Conservation (phyloP, 306 rosid genomes). For the Argentina anserina region DNA sequence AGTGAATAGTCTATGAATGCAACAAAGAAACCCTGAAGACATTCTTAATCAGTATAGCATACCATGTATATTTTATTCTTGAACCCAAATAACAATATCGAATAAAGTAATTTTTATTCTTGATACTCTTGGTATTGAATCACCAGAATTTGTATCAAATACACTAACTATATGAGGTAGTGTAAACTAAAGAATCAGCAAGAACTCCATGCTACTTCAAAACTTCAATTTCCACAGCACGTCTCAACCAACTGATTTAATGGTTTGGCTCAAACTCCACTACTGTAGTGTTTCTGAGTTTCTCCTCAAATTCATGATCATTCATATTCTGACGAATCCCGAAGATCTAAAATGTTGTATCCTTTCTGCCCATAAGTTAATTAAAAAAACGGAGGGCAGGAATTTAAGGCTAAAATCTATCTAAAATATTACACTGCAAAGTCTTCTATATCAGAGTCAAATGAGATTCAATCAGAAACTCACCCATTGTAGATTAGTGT, state of each 20-base stretch:
- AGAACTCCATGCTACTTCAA: not conserved
- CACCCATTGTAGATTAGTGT: constrained; percentile 90
- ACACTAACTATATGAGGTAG: no score
- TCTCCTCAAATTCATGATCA: not conserved
- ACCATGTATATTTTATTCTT: no score
- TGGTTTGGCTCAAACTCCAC: not conserved
- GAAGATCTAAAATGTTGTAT: not conserved
- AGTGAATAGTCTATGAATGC: not conserved
- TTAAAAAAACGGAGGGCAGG: no score
- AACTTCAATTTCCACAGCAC: not conserved
- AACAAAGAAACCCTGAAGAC: not conserved
- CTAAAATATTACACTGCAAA: not conserved
- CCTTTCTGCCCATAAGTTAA: no score
- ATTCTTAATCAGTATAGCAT: not conserved
- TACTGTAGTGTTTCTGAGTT: not conserved
- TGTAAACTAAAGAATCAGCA: not conserved
- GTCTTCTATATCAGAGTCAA: constrained; percentile 8
- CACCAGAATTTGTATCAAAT: no score
- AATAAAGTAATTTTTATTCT: no score
- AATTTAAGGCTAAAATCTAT: not conserved
- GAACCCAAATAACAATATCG: no score
- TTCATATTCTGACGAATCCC: not conserved
- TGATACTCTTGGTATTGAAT: no score
- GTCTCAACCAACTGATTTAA: not conserved
- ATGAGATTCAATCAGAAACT: constrained; percentile 9